These are phyloP conservation scores for Vicia villosa DNA, from an alignment of 306 rosid species.

Conservation along the genomic window DNA sequence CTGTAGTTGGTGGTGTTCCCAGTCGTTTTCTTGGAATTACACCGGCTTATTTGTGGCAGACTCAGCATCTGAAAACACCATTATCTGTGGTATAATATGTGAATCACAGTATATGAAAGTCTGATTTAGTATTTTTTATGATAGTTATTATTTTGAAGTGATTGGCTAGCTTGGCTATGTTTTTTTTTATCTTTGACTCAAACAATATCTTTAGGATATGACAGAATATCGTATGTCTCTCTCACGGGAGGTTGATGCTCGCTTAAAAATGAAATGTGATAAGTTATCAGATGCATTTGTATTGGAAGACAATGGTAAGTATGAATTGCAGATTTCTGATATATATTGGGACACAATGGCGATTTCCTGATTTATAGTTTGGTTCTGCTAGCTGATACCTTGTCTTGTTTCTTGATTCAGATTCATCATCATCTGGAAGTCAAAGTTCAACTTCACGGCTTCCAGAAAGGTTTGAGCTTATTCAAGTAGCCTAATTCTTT, in stretches of 20 bases:
- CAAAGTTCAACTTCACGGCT: conserved; percentile 72
- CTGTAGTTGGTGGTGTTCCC: conserved; percentile 88
- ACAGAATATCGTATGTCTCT: conserved; percentile 75
- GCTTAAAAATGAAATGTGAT: conserved; percentile 77
- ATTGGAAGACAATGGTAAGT: conserved; percentile 75
- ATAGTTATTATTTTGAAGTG: conserved; percentile 16
- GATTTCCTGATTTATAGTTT: conserved; percentile 18
- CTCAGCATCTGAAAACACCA: conserved; percentile 69
- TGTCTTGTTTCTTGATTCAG: conserved; percentile 42
- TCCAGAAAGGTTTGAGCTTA: conserved; percentile 75
- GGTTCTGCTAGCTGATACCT: conserved; percentile 25
- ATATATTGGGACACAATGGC: conserved; percentile 10
- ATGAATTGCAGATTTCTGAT: conserved; percentile 19
- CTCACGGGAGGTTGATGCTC: conserved; percentile 75
- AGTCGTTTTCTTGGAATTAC: conserved; percentile 88
- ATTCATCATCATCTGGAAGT: conserved; percentile 65
- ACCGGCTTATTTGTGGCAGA: conserved; percentile 84
- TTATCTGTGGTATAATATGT: conserved; percentile 61
- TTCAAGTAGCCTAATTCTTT: conserved; percentile 10
- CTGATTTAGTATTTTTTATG: conserved; percentile 7
- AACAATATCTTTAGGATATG: conserved; percentile 62
- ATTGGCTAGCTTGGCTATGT: conserved; percentile 28
- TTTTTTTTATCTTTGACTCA: conserved; percentile 29
- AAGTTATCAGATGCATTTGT: conserved; percentile 64
- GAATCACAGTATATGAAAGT: conserved; percentile 28